Evolutionary conservation across 805 yeast species (phyloP).

Genomic region (Torulaspora quercuum): DNA sequence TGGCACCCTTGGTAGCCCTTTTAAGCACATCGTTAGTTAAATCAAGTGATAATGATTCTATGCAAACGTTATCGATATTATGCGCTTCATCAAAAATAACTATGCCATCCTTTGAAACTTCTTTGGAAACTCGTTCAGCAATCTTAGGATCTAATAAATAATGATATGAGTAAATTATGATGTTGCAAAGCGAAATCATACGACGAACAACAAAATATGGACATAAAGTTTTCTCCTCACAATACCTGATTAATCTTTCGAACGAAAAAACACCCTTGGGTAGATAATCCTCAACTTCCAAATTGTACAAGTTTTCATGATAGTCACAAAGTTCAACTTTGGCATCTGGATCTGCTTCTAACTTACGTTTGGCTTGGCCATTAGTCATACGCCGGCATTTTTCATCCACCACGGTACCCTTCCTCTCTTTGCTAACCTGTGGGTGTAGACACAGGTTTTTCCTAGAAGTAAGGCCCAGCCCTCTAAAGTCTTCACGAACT

Average conservation of each 20-base stretch:
- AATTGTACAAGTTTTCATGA: slow-evolving; percentile 84
- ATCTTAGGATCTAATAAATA: slow-evolving; percentile 95
- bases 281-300: slow-evolving; percentile 82
- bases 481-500: slow-evolving; percentile 83
- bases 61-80: slow-evolving; percentile 97
- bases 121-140: slow-evolving; percentile 90
- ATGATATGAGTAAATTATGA: slow-evolving; percentile 94
- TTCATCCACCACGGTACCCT: slow-evolving; percentile 93
- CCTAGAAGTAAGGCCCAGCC: slow-evolving; percentile 90
- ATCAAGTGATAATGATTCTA: slow-evolving; percentile 89
- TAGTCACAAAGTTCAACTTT: slow-evolving; percentile 68
- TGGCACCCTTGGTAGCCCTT: slow-evolving; percentile 84
- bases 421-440: slow-evolving; percentile 76
- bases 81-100: slow-evolving; percentile 98
- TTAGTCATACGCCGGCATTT: slow-evolving; percentile 92
- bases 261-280: slow-evolving; percentile 95
- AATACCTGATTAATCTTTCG: slow-evolving; percentile 72
- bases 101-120: slow-evolving; percentile 86
- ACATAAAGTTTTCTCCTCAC: slow-evolving; percentile 77
- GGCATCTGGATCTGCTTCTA: slow-evolving; percentile 56
- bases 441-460: slow-evolving; percentile 94
- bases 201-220: slow-evolving; percentile 98
- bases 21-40: slow-evolving; percentile 85
- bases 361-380: slow-evolving; percentile 72
- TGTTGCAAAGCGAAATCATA: slow-evolving; percentile 92